Base-by-base conservation (phyloP, 176 grass and related monocot genomes). In the Pontederia crassipes region DNA sequence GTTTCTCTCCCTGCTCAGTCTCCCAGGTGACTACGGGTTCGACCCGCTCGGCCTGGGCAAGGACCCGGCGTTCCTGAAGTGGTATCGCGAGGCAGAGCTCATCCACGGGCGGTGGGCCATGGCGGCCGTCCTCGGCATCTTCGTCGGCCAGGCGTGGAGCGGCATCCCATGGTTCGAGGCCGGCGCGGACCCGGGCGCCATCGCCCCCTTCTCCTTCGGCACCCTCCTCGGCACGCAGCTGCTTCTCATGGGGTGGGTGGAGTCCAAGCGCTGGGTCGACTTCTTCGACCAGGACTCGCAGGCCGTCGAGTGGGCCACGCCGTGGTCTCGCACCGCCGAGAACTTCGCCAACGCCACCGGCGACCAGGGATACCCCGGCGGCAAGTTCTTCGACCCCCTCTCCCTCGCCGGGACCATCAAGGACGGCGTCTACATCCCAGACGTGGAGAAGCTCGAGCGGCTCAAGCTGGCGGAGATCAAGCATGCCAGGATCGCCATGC, bases 221-320 rank as follows among this genome's bases (percentile, higher is more conserved):
- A 66, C 87, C 14, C 93, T 98, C 16, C 81, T 98, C 0, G 93
- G 87, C 59, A 98, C 87, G 35, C 87, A 92, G 75, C 81, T 97
- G 67, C 58, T 97, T 70, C 93, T 97, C 32, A 97, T 97, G 93
- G 93, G 93, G 6, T 92, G 93, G 93, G 93, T 97, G 4, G 93
- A 97, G 67, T 85, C 93, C 1, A 97, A 97, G 83, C 81, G 93
- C 16, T 97, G 93, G 93, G 93, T 92, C 11, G 93, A 97, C 81
- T 97, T 97, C 87, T 98, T 98, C 93, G 92, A 92, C 76, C 93
- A 79, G 48, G 87, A 98, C 65, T 98, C 93, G 18, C 93, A 98
- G 75, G 48, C 87, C 40, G 74, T 92, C 2, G 84, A 89, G 73
- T 98, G 93, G 93, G 93, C 87, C 58, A 98, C 87, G 5, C 93